These are phyloP conservation scores for Cephalotrichum gorgonifer DNA, from an alignment of 2,329 filamentous ascomycete species.

Conservation along the genomic window DNA sequence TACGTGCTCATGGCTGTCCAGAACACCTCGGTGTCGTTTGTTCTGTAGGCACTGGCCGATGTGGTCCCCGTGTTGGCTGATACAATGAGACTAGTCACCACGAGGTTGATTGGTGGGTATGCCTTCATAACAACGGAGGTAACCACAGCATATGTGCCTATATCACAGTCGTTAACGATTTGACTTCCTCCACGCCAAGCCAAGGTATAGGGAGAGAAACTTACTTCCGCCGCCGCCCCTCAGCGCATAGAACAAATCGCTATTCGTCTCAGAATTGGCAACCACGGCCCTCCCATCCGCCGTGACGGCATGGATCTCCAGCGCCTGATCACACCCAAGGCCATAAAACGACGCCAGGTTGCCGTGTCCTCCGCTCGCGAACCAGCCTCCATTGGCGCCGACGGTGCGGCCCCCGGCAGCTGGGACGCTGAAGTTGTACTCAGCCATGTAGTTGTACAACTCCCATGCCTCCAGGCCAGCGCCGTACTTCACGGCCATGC, in stretches of 20 bases:
- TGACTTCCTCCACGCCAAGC: neutral
- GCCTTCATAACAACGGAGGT: conserved; percentile 24
- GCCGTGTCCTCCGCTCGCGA: conserved; percentile 44
- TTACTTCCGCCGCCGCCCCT: conserved; percentile 26
- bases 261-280: conserved; percentile 25
- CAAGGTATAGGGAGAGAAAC: neutral
- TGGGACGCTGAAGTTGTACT: conserved; percentile 12
- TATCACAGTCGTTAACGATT: neutral
- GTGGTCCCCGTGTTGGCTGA: neutral
- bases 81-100: conserved; percentile 12
- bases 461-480: conserved; percentile 42
- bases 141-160: conserved; percentile 32
- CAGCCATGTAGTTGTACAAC: conserved; percentile 23
- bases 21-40: conserved; percentile 12
- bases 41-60: conserved; percentile 11
- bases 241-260: conserved; percentile 39
- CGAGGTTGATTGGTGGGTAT: conserved; percentile 21
- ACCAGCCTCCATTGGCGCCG: conserved; percentile 41
- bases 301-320: conserved; percentile 36
- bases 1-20: conserved; percentile 21
- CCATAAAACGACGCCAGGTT: conserved; percentile 25
- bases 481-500: conserved; percentile 42
- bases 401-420: conserved; percentile 29
- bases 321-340: conserved; percentile 37
- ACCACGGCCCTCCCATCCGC: conserved; percentile 32